phyloP scores from a whole-genome alignment of 2,329 filamentous ascomycete species.

The Samsoniella hepiali region DNA sequence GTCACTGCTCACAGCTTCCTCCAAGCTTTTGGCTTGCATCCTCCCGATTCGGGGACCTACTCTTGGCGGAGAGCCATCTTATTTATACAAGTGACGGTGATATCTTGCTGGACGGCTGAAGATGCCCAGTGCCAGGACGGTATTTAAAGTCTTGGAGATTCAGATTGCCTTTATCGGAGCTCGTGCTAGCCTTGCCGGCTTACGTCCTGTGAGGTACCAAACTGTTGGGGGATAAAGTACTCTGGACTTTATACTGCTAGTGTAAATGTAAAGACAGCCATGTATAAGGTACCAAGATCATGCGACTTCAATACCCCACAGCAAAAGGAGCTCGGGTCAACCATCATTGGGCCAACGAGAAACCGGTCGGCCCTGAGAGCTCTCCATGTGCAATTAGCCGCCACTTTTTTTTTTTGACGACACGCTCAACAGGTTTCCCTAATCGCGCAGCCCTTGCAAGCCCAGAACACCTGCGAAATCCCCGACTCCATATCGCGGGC shows the following conservation, averaged over 20 bases:
- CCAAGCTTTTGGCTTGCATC: neutral
- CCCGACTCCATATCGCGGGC: neutral
- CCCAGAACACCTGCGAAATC: neutral
- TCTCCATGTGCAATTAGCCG: neutral
- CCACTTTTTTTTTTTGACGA: slow-evolving; percentile 8
- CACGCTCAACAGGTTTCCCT: neutral
- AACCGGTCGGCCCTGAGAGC: neutral
- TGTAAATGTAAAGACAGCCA: neutral
- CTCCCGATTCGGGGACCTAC: neutral
- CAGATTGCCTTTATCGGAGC: neutral
- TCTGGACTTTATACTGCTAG: neutral
- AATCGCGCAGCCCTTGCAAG: neutral
- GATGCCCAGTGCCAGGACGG: neutral
- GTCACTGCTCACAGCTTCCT: neutral
- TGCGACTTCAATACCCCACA: neutral
- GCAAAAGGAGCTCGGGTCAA: slow-evolving; percentile 10
- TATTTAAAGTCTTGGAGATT: neutral
- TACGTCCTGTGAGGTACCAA: slow-evolving; percentile 1
- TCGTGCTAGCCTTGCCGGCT: neutral
- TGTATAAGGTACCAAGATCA: neutral
- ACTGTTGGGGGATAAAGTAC: neutral
- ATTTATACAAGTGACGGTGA: neutral
- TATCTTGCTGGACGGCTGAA: neutral
- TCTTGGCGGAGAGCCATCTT: neutral
- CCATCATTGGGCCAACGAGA: neutral